A percentile compares a stretch with the other conserved stretches of the same genome.
phyloP scores from a whole-genome alignment of 441 rosid genomes.

The Oxalis stricta region DNA sequence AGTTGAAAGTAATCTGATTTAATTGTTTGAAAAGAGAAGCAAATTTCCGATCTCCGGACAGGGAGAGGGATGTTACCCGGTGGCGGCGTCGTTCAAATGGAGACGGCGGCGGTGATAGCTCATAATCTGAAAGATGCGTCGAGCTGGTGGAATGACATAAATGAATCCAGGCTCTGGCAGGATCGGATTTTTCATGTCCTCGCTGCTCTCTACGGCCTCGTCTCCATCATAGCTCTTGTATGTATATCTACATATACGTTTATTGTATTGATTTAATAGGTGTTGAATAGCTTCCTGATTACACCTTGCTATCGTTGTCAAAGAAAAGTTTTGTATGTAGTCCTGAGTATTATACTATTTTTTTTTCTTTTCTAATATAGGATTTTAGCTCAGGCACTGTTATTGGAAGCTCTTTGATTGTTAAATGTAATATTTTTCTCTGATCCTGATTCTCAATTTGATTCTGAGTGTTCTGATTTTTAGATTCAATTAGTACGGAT shows the following conservation, averaged over 20 bases:
- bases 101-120: constrained; percentile 22
- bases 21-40: too few species aligned
- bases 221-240: constrained; percentile 65
- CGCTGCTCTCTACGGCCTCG: constrained; percentile 53
- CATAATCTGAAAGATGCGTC: constrained; percentile 34
- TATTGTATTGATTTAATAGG: neutral
- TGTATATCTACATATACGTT: neutral
- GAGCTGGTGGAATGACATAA: constrained; percentile 62
- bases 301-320: neutral
- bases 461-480: neutral
- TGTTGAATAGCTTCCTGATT: neutral
- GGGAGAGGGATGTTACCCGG: too few species aligned
- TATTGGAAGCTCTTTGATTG: neutral
- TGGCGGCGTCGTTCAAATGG: too few species aligned
- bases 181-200: constrained; percentile 67
- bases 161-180: constrained; percentile 63
- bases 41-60: too few species aligned
- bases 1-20: too few species aligned
- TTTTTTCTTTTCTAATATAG: too few species aligned
- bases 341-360: too few species aligned
- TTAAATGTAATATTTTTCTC: too few species aligned
- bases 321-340: too few species aligned
- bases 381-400: too few species aligned
- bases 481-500: constrained; percentile 80
- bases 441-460: too few species aligned